Evolutionary conservation across 371 early-diverging fungal genomes (phyloP), one percentile per base, ranked within the genome.

Genomic region (Paramicrosporidium saccamoebae): DNA sequence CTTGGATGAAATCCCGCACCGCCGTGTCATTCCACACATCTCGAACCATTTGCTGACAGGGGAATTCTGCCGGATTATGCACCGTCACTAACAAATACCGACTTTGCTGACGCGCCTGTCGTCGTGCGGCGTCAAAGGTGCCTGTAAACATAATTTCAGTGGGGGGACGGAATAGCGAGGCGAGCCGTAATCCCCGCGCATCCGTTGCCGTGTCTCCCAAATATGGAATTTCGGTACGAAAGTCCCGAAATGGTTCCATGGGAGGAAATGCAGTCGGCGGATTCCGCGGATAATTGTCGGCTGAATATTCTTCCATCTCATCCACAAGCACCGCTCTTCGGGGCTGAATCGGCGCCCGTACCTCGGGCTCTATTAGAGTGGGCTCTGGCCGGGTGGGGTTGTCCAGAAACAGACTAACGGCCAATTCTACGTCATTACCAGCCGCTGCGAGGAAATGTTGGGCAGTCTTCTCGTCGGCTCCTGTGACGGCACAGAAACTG

Each of bases 1-100:
- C 61, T 19, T 37, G 45, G 19, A 84, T 46, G 7, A 73, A 32
- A 3, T 68, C 67, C 36, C 73, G 64, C 5, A 82, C 64, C 11
- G 46, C 36, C 3, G 28, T 11, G 27, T 71, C 53, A 13, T 63
- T 74, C 86, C 86, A 90, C 19, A 82, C 46, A 48, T 86, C 88
- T 19, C 86, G 53, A 39, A 79, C 79, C 35, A 82, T 33, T 2
- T 61, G 48, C 31, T 81, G 77, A 39, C 81, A 82, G 7, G 56
- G 39, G 37, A 86, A 86, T 26, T 74, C 71, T 0, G 58, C 40
- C 1, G 58, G 51, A 26, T 78, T 65, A 26, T 82, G 75, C 13
- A 84, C 46, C 22, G 77, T 78, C 11, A 84, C 50, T 35, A 90
- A 40, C 17, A 90, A 30, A 78, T 77, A 81, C 32, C 64, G 74